Percentiles rank a stretch among this genome's conserved stretches.
These are phyloP conservation scores for Quercus cerris DNA, from an alignment of 306 rosid species.

Conservation along the genomic window DNA sequence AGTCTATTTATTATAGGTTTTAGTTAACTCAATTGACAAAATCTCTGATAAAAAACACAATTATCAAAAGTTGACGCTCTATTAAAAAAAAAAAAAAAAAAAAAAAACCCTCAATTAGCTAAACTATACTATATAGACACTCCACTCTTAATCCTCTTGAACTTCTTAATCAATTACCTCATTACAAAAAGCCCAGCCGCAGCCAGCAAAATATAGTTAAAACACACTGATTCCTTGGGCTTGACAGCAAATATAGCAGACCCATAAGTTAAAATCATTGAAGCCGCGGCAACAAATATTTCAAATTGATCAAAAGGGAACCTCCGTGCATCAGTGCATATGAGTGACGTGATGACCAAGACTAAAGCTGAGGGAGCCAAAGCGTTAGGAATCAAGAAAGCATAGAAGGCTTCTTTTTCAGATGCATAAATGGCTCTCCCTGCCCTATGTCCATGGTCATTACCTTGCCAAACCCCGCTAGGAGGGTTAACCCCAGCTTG, in stretches of 20 bases:
- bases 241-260: slow-evolving; percentile 31
- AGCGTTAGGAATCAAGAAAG: slow-evolving; percentile 30
- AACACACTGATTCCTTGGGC: neutral
- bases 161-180: neutral
- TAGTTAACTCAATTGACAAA: no score
- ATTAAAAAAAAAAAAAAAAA: fast-evolving
- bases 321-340: neutral
- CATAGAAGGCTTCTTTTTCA: neutral
- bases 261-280: slow-evolving; percentile 26
- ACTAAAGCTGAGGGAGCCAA: no score
- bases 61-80: no score
- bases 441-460: neutral
- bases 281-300: slow-evolving; percentile 10
- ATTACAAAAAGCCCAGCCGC: slow-evolving; percentile 16
- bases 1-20: no score
- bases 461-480: slow-evolving; percentile 45
- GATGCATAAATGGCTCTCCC: slow-evolving; percentile 23
- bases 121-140: no score
- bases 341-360: slow-evolving; percentile 20
- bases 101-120: no score
- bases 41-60: no score
- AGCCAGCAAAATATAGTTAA: slow-evolving; percentile 14
- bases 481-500: slow-evolving; percentile 45
- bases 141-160: no score
- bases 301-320: slow-evolving; percentile 25